Percentiles rank a stretch among this genome's conserved stretches.
phyloP scores from a whole-genome alignment of 306 rosid species.

The Trifolium pratense region DNA sequence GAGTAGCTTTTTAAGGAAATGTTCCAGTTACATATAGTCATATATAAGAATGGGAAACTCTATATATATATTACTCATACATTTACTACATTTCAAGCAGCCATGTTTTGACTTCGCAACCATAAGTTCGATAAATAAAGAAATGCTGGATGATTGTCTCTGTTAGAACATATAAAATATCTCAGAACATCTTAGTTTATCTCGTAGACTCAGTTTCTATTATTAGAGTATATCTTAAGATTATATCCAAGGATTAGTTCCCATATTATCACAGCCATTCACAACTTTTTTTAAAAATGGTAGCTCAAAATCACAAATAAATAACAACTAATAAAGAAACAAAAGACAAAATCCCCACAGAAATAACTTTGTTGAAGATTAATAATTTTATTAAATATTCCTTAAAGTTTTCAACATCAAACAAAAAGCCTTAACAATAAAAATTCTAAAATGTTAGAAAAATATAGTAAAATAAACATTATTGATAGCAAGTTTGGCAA shows the following conservation, averaged over 20 bases:
- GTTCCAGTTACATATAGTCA: background rate
- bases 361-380: background rate
- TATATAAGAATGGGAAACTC: background rate
- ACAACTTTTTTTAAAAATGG: background rate
- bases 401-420: slow-evolving; percentile 17
- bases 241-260: background rate
- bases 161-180: background rate
- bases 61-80: background rate
- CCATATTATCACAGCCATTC: background rate
- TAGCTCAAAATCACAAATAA: background rate
- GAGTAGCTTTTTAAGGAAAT: background rate
- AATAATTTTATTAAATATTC: slow-evolving; percentile 10
- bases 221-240: background rate
- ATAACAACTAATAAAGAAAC: background rate
- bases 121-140: slow-evolving; percentile 10
- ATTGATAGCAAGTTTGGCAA: background rate
- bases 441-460: background rate
- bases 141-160: slow-evolving; percentile 16
- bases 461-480: slow-evolving; percentile 32
- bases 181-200: background rate
- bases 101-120: background rate
- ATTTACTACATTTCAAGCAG: slow-evolving; percentile 8
- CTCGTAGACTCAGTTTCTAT: background rate
- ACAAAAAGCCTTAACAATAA: slow-evolving; percentile 18
- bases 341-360: background rate